Base-by-base conservation (phyloP, 1,139 yeast species). In the Hansenula lynferdii region DNA sequence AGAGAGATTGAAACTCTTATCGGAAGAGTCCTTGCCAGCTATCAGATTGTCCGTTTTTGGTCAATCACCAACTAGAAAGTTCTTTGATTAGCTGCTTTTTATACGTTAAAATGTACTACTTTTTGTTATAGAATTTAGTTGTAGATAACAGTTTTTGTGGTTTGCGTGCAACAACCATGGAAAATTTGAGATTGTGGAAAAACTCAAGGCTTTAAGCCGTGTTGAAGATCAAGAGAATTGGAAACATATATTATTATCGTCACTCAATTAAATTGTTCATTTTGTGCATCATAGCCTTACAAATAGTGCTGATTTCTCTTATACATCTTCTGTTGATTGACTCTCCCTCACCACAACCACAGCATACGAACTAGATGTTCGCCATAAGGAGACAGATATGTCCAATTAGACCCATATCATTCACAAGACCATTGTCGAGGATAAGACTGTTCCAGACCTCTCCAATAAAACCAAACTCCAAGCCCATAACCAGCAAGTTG, bases 1-100 rank as follows among this genome's bases (percentile, higher is more conserved):
- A 57, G 97, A 90, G 70, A 85, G 99, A 67, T 77, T 92, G 59
- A 76, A 80, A 56, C 69, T 94, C 48, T 73, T 92, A 57, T 75
- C 85, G 35, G 85, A 85, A 61, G 86, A 80, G 56, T 85, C 96
- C 8, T 76, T 94, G 52, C 99, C 99, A 37, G 95, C 90, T 40
- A 82, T 94, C 51, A 82, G 97, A 68, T 70, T 84, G 49, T 95
- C 89, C 56, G 69, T 92, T 58, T 92, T 89, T 62, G 98, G 98
- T 40, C 81, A 86, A 42, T 84, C 97, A 22, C 66, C 75, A 42
- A 65, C 92, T 40, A 85, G 97, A 75, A 86, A 86, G 70, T 90
- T 87, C 76, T 86, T 87, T 58, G 95, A 89, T 60, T 90, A 75
- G 59, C 9, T 22, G 8, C 7, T 5, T 16, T 15, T 27, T 15